These are phyloP conservation scores for Nematocida parisii DNA, from an alignment of 371 early-diverging fungal genomes.

Conservation along the genomic window DNA sequence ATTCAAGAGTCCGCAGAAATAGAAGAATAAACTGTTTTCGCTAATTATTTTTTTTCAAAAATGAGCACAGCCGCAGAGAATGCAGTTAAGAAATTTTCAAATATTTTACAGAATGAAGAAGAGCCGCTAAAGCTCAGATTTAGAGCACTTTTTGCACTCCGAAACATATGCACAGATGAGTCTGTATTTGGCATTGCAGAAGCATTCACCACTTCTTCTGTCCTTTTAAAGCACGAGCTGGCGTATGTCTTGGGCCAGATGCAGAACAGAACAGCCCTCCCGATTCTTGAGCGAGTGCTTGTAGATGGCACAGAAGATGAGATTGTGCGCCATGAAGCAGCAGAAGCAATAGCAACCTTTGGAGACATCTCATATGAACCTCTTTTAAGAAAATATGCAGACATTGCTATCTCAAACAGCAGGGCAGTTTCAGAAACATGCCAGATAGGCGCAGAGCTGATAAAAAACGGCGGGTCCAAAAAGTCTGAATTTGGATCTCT, in stretches of 20 bases:
- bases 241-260: conserved; percentile 98
- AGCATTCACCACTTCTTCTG: conserved; percentile 77
- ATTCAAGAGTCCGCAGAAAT: conserved; percentile 1
- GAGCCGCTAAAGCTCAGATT: conserved; percentile 62
- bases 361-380: conserved; percentile 40
- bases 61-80: conserved; percentile 4
- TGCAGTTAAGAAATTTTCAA: conserved; percentile 16
- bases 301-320: conserved; percentile 75
- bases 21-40: conserved; percentile 10
- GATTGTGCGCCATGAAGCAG: conserved; percentile 93
- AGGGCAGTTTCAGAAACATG: conserved; percentile 82
- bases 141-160: conserved; percentile 86
- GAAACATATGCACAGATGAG: conserved; percentile 76
- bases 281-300: conserved; percentile 74
- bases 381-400: conserved; percentile 51
- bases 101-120: conserved; percentile 24
- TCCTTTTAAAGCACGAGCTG: conserved; percentile 91
- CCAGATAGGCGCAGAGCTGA: conserved; percentile 65
- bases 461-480: conserved; percentile 24
- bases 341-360: conserved; percentile 67
- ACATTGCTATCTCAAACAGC: conserved; percentile 20
- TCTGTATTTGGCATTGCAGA: conserved; percentile 74
- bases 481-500: conserved; percentile 61
- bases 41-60: not conserved
- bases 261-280: conserved; percentile 76